These are phyloP conservation scores for Fremontodendron californicum DNA, from an alignment of 345 rosid genomes.

Conservation along the genomic window DNA sequence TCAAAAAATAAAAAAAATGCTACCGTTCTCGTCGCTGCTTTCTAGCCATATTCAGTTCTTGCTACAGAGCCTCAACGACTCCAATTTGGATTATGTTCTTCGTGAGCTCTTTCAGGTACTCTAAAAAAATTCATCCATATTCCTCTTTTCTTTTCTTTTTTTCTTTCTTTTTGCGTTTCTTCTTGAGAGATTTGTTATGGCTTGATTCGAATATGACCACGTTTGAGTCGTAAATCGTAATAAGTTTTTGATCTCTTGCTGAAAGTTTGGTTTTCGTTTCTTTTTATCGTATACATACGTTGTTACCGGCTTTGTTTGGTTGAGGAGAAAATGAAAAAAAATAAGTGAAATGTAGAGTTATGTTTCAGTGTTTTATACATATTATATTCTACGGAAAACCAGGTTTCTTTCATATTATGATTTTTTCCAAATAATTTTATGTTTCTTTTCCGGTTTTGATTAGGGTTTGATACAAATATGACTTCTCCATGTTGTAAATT, in stretches of 20 bases:
- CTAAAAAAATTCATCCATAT: not conserved
- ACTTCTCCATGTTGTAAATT: not conserved
- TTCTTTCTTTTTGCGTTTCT: not conserved
- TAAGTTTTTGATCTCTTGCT: not conserved
- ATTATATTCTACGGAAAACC: not conserved
- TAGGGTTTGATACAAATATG: not conserved
- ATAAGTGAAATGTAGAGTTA: not conserved
- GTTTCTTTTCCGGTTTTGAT: not conserved
- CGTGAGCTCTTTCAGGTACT: constrained; percentile 62
- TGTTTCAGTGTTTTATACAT: not conserved
- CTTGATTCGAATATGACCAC: not conserved
- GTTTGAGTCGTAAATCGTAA: not conserved
- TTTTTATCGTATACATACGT: not conserved
- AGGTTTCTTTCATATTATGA: not conserved
- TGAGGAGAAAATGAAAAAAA: not conserved
- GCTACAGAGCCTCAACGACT: constrained; percentile 47
- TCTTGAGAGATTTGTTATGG: not conserved
- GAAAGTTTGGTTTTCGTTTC: not conserved
- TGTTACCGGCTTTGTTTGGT: not conserved
- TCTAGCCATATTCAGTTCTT: constrained; percentile 63
- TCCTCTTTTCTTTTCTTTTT: not conserved
- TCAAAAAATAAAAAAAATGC: constrained; percentile 24
- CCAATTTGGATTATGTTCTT: constrained; percentile 50
- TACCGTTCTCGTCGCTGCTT: constrained; percentile 38
- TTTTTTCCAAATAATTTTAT: not conserved